Evolutionary conservation across 805 yeast genomes (phyloP).

Genomic region (Saturnispora kantuleensis): DNA sequence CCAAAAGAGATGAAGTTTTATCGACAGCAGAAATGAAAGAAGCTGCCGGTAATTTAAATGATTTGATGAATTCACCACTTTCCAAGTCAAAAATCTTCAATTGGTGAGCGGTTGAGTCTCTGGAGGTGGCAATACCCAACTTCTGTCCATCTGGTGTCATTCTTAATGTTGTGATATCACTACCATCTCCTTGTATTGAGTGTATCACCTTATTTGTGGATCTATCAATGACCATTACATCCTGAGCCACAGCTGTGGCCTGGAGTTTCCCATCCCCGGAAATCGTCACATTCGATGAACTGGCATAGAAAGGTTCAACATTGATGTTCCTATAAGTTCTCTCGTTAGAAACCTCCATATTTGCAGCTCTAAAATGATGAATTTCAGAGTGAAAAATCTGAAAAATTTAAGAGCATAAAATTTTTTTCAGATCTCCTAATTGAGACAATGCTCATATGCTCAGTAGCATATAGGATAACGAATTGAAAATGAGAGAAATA

Average conservation of each 20-base stretch:
- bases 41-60: slow-evolving; percentile 63
- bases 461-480: background rate
- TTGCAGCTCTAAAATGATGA: background rate
- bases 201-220: slow-evolving; percentile 46
- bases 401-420: slow-evolving; percentile 2
- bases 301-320: slow-evolving; percentile 78
- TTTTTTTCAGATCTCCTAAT: slow-evolving; percentile 3
- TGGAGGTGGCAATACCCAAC: slow-evolving; percentile 65
- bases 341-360: slow-evolving; percentile 16
- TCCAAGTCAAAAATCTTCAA: slow-evolving; percentile 53
- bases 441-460: background rate
- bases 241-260: slow-evolving; percentile 77
- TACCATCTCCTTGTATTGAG: slow-evolving; percentile 76
- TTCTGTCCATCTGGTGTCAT: slow-evolving; percentile 67
- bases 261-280: slow-evolving; percentile 51
- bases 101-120: slow-evolving; percentile 46
- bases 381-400: background rate
- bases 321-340: slow-evolving; percentile 31
- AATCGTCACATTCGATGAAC: slow-evolving; percentile 68
- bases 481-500: too few relatives aligned
- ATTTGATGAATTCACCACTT: slow-evolving; percentile 33
- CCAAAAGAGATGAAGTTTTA: slow-evolving; percentile 71
- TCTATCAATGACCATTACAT: slow-evolving; percentile 60
- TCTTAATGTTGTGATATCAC: slow-evolving; percentile 61
- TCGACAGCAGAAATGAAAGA: slow-evolving; percentile 72